Base-by-base conservation (phyloP, 2,329 filamentous ascomycete species). In the Incumbomyces lentus region DNA sequence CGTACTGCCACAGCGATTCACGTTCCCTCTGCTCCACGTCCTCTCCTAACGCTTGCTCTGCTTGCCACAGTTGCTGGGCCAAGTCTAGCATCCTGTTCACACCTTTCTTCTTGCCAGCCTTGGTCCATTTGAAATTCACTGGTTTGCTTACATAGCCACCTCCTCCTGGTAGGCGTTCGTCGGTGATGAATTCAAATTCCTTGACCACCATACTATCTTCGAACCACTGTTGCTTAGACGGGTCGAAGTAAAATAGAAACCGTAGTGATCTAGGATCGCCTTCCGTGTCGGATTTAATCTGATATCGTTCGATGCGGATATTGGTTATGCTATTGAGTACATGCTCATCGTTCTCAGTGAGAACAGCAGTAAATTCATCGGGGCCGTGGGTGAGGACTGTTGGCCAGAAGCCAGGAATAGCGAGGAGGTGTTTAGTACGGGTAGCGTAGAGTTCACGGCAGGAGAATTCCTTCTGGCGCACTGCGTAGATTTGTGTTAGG, bases 321-420 rank as follows among this genome's bases (percentile, higher is more conserved):
- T 74, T 74, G 49, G 72, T 75, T 48, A 96, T 79, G 45, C 75
- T 72, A 52, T 82, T 75, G 49, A 96, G 76, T 51, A 92, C 69
- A 3, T 56, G 58, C 6, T 13, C 44, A 16, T 46, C 44, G 40
- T 77, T 76, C 36, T 86, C 84, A 62, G 87, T 82, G 62, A 96
- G 84, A 73, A 82, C 88, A 67, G 87, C 82, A 68, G 95, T 88
- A 57, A 98, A 77, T 53, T 95, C 87, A 39, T 77, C 74, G 1
- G 89, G 88, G 2, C 85, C 81, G 68, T 88, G 83, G 71, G 94
- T 86, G 63, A 96, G 76, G 48, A 95, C 89, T 49, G 93, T 78
- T n/a, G 86, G 75, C 92, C 92, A 96, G 78, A 96, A 98, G 70
- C 86, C 80, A 57, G 80, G 78, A 61, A 95, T 89, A 60, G 81